Base-by-base conservation (phyloP, 2,329 filamentous ascomycete genomes). In the Nemania bipapillata region DNA sequence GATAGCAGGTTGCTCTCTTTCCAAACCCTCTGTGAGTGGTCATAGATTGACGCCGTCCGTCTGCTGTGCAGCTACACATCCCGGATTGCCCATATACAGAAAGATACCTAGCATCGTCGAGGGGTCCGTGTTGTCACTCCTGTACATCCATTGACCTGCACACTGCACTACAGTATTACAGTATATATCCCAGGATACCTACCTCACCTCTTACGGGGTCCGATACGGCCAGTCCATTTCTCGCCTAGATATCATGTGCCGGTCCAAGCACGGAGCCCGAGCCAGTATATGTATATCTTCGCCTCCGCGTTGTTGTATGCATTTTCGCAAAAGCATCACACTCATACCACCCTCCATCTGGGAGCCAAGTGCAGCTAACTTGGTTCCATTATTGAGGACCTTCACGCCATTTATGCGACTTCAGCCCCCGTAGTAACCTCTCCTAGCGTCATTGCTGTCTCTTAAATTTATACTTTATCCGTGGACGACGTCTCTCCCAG, bases 211-310 rank as follows among this genome's bases (percentile, higher is more conserved):
- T 32, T 28, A 52, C 32, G 11, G 24, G 49, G 20, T 24, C 45
- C 45, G 35, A 65, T 53, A 56, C 57, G 15, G 32, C 49, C 40
- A 55, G 28, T 24, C n/a, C n/a, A 20, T 53, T 42, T 47, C 26
- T 47, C 42, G 58, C 3, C 30, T 8, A 55, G n/a, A 15, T 40
- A 32, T 56, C 26, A n/a, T 63, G 24, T 47, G 30, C 54, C 12
- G 37, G 30, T 32, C 40, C 58, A 55, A 58, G 40, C 52, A 69
- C 66, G 66, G 58, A 59, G 55, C 24, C 54, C 42, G 30, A 45
- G 58, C 32, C 28, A 40, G 53, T 52, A 35, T 40, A 65, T 65
- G 35, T 53, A 60, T 66, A 37, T 61, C 42, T 58, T 52, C 53
- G 40, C 50, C 57, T 52, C 47, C 12, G 2, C 24, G 5, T 50